Conservation (phyloP, 192 early-diverging fungal genomes). For the Mortierella antarctica region DNA sequence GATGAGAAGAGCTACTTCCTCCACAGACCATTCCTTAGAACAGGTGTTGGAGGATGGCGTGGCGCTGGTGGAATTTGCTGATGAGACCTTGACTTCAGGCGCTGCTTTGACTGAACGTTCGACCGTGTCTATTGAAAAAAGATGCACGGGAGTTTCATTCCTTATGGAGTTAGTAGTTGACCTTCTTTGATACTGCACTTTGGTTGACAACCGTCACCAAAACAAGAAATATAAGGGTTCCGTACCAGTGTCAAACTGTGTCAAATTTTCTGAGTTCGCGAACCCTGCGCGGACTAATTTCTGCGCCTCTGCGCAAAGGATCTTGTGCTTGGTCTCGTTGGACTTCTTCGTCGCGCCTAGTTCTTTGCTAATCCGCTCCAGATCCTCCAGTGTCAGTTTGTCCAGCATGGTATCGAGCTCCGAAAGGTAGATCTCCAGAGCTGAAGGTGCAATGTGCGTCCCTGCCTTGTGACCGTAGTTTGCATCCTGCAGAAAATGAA, state of each 20-base stretch:
- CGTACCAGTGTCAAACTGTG: constrained; percentile 53
- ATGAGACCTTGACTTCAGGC: not conserved
- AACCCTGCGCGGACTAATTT: constrained; percentile 43
- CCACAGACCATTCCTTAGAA: constrained; percentile 69
- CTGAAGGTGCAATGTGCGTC: constrained; percentile 22
- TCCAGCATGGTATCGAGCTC: constrained; percentile 69
- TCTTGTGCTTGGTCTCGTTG: constrained; percentile 43
- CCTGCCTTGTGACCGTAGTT: constrained; percentile 55
- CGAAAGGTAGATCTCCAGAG: constrained; percentile 54
- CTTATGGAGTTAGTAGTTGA: not conserved
- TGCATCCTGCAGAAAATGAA: constrained; percentile 25
- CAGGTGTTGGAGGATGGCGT: not conserved
- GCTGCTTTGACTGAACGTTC: not conserved
- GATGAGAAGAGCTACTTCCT: constrained; percentile 79
- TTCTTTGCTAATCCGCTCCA: constrained; percentile 44
- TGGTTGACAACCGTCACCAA: not conserved
- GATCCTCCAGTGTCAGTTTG: constrained; percentile 56
- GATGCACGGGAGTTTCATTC: too few relatives aligned
- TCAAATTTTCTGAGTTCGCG: constrained; percentile 35
- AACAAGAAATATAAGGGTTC: not conserved
- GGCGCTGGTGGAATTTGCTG: not conserved
- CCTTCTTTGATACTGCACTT: not conserved
- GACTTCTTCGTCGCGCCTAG: constrained; percentile 27
- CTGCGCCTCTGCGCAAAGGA: constrained; percentile 32
- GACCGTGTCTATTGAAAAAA: constrained; percentile 14